Evolutionary conservation across 73 alveolate genomes (phyloP), one percentile per base, ranked within the genome.

Genomic region (Blepharisma japonicum): DNA sequence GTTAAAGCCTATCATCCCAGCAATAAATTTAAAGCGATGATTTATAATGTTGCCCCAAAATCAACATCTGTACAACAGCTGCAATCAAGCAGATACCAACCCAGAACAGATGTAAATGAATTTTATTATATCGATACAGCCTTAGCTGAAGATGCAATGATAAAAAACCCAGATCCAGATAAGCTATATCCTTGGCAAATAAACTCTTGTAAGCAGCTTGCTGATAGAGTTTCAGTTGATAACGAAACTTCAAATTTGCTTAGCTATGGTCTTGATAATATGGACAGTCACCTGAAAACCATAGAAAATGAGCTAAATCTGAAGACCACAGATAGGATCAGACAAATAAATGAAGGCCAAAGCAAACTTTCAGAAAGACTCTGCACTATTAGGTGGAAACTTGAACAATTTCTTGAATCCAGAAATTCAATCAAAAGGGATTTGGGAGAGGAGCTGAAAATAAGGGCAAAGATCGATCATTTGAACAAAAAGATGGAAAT

Each of bases 101-200:
- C 66, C n/a, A 25, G 14, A 25, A 25, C 2, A n/a, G 74, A 61
- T 5, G 23, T 2, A 18, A 11, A 25, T 18, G 46, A 61, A 14
- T 61, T 9, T 9, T 20, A 20, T 39, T 9, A 8, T 2, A 25
- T 61, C 47, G 74, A 61, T 25, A n/a, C 38, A 1, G 46, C 74
- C 3, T 39, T 61, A 9, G 0, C 14, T 5, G 14, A 20, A 14
- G 74, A 61, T 2, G 74, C 74, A 2, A n/a, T 61, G 14, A 2
- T 20, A 20, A 61, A 61, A 61, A 61, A 61, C 74, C 74, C 74
- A 20, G 74, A 61, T 39, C 74, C 74, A 18, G 47, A 61, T 25
- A 14, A 39, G 11, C 74, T 61, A 2, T 61, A 61, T 39, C 74
- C 74, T 18, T 61, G 74, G 74, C 74, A 61, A 25, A 61, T 61